Conservation (phyloP, 768 basidiomycete species). For the Omphalotus guepiniiformis region DNA sequence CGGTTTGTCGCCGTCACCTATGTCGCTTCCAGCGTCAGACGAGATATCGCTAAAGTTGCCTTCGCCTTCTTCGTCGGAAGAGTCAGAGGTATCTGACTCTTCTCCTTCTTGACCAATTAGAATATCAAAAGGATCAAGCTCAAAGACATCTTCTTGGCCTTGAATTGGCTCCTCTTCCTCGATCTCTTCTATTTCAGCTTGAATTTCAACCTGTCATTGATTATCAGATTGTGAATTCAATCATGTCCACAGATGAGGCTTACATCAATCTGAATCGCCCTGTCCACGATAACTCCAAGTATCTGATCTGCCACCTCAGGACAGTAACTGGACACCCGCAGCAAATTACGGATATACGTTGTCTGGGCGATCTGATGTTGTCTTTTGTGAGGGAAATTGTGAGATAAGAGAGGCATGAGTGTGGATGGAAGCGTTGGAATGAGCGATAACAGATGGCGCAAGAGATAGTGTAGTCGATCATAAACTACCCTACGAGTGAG, state of each 20-base stretch:
- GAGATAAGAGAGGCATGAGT: slow-evolving; percentile 77
- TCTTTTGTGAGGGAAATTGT: slow-evolving; percentile 91
- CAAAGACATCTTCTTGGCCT: slow-evolving; percentile 58
- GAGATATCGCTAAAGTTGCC: slow-evolving; percentile 71
- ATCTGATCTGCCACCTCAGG: slow-evolving; percentile 83
- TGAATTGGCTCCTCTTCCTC: slow-evolving; percentile 61
- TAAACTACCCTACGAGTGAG: slow-evolving; percentile 82
- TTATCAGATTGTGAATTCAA: not conserved
- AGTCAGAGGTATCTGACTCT: slow-evolving; percentile 50
- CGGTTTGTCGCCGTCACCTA: slow-evolving; percentile 30
- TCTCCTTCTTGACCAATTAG: slow-evolving; percentile 71
- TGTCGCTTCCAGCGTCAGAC: slow-evolving; percentile 57
- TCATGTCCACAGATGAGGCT: slow-evolving; percentile 24
- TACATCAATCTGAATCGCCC: slow-evolving; percentile 95
- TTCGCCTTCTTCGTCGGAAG: slow-evolving; percentile 41
- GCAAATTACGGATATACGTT: slow-evolving; percentile 87
- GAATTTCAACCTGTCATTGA: slow-evolving; percentile 79
- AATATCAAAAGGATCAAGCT: slow-evolving; percentile 85
- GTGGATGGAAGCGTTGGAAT: slow-evolving; percentile 90
- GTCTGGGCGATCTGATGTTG: slow-evolving; percentile 75
- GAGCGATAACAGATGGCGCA: slow-evolving; percentile 82
- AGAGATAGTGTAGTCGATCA: slow-evolving; percentile 79
- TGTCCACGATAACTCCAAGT: slow-evolving; percentile 82
- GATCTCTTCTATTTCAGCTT: slow-evolving; percentile 90
- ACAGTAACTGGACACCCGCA: slow-evolving; percentile 82